Base-by-base conservation (phyloP, 805 yeast genomes). In the Metschnikowia baotianmanensis region DNA sequence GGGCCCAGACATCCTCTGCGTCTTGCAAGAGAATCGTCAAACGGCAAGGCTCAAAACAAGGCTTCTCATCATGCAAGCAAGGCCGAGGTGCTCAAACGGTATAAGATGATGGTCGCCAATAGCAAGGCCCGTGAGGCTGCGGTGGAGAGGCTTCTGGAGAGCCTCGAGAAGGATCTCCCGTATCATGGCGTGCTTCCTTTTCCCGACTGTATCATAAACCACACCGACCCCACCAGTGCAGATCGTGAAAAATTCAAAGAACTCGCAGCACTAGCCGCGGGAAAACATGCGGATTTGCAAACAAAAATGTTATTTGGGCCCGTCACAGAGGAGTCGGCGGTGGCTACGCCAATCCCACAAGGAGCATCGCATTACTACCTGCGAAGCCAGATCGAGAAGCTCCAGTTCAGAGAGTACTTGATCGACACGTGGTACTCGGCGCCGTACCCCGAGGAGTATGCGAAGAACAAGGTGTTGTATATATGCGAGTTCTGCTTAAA, bases 391-490 rank as follows among this genome's bases (percentile, higher is more conserved):
- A 74, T 85, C 30, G 71, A 75, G 35, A 77, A 76, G 41, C 81
- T 90, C 18, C 88, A 82, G 52, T 80, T 90, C 49, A 77, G 88
- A 25, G 74, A 75, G 31, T 77, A 65, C 59, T 89, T 84, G 57
- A 86, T 93, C 20, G 85, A 83, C 45, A 86, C 96, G 0, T 88
- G 97, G 96, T 90, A 86, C 61, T 78, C 86, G 3, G 82, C 96
- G 0, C 98, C 98, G 1, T 93, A 86, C 57, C 97, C 98, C 0
- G 89, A 85, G 45, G 93, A 86, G 55, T 86, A 80, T 55, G 77
- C 86, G 30, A 72, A 72, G 22, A 76, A 80, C 33, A 67, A 69
- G 30, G 74, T 80, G 2, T 65, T 93, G 33, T 82, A 81, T 55
- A 74, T 91, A 12, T 93, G 98, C 62, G 93, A 88, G 49, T 80